Evolutionary conservation across 2,329 filamentous ascomycete species (phyloP), one percentile per base, ranked within the genome.

Genomic region (Alternaria brassicae): DNA sequence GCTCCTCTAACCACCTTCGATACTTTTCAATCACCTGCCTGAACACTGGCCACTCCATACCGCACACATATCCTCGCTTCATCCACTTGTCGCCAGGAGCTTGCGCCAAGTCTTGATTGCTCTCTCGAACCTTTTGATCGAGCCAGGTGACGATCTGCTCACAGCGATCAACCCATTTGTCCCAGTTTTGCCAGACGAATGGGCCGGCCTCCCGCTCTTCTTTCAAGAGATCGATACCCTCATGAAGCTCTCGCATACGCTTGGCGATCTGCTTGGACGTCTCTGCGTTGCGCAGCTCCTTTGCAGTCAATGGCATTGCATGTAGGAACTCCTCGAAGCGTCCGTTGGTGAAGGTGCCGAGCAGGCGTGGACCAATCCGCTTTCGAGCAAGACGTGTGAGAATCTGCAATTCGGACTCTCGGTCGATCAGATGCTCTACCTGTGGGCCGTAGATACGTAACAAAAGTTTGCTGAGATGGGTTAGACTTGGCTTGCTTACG

Each of bases 321-420:
- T 97, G 88, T 75, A 97, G 91, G 74, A 89, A 98, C 76, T 99
- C 90, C 79, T 99, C 95, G 67, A 99, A 99, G 5, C 95, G 91
- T 9, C 95, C 95, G 72, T 99, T 99, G 53, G 85, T 87, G 77
- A 99, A 99, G 0, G 92, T 97, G 1, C 95, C 95, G 0, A 99
- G 83, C 28, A 99, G 83, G 15, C 92, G 88, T 5, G 95, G 95
- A 3, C 95, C 95, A 65, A 99, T 99, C 69, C 90, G 93, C 83
- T 97, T 97, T 55, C 91, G 89, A 2, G 91, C 92, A 30, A 99
- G 85, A 40, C 95, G 89, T 59, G 90, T 87, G 17, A 99, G 84
- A 48, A 98, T 95, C 60, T 89, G 88, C 15, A 99, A 83, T 76
- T 99, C 95, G 23, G 90, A 91, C 56, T 97, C 91, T 60, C 95